These are phyloP conservation scores for Raffaelea albimanens DNA, from an alignment of 2,329 filamentous ascomycete genomes.

Conservation along the genomic window DNA sequence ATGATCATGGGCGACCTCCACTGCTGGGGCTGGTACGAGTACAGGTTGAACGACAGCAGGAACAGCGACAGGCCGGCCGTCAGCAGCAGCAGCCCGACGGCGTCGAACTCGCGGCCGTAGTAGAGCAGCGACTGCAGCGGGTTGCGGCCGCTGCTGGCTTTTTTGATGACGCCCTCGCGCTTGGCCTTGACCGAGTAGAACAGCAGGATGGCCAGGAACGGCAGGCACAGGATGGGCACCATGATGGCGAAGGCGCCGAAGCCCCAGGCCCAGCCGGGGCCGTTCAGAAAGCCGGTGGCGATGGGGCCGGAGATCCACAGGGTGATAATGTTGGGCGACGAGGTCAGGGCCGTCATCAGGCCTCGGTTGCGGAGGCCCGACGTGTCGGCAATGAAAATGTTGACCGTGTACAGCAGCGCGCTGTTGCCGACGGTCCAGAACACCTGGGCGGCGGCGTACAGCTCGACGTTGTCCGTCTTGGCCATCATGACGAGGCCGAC, in stretches of 20 bases:
- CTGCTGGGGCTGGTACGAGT: slow-evolving; percentile 32
- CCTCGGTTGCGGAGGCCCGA: slow-evolving; percentile 55
- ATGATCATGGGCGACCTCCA: slow-evolving; percentile 47
- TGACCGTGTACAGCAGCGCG: slow-evolving; percentile 28
- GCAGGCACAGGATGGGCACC: not conserved
- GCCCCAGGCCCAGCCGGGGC: slow-evolving; percentile 41
- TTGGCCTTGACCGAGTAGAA: not conserved
- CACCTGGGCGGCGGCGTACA: slow-evolving; percentile 53
- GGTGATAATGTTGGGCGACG: slow-evolving; percentile 55
- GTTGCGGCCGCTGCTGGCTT: not conserved
- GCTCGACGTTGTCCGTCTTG: slow-evolving; percentile 45
- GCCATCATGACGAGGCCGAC: slow-evolving; percentile 55
- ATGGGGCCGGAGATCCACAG: slow-evolving; percentile 52
- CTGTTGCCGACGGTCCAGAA: slow-evolving; percentile 50
- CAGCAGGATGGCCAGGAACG: slow-evolving; percentile 10
- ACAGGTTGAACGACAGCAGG: slow-evolving; percentile 55
- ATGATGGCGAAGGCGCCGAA: not conserved
- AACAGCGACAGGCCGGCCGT: slow-evolving; percentile 48
- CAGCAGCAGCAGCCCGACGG: slow-evolving; percentile 45
- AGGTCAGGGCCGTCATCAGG: slow-evolving; percentile 51
- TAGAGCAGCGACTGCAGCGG: not conserved
- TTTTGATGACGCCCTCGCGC: slow-evolving; percentile 8
- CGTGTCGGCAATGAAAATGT: slow-evolving; percentile 57
- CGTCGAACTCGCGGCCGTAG: not conserved
- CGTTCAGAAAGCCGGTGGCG: slow-evolving; percentile 37